Evolutionary conservation across 2,329 filamentous ascomycete species (phyloP).

Genomic region (Beauveria brongniartii): DNA sequence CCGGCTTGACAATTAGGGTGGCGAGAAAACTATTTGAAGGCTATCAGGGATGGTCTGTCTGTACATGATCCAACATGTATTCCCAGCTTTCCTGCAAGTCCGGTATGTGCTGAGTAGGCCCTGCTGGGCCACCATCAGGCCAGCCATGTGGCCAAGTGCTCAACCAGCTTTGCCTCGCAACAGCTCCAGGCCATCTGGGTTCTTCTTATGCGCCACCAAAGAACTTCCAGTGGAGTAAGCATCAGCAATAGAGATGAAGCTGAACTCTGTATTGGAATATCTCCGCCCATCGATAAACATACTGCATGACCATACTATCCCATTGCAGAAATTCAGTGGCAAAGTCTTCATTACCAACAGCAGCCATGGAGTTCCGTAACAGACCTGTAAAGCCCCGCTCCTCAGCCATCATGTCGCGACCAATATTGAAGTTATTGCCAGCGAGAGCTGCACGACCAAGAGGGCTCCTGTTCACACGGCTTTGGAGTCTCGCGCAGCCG

Average conservation of each 20-base stretch:
- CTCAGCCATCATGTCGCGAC: not conserved
- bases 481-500: not conserved
- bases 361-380: not conserved
- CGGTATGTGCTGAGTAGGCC: slow-evolving; percentile 75
- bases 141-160: slow-evolving; percentile 22
- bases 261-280: not conserved
- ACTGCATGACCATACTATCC: no score
- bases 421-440: not conserved
- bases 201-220: not conserved
- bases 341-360: not conserved
- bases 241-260: not conserved
- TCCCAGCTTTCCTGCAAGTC: slow-evolving; percentile 84
- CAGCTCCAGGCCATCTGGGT: not conserved
- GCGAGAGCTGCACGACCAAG: not conserved
- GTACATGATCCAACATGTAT: slow-evolving; percentile 76
- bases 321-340: not conserved
- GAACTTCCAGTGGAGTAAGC: not conserved
- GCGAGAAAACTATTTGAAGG: slow-evolving; percentile 68
- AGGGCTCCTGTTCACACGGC: not conserved
- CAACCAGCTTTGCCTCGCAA: slow-evolving; percentile 51
- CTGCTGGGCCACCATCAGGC: slow-evolving; percentile 60
- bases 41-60: slow-evolving; percentile 76
- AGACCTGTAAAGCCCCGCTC: not conserved
- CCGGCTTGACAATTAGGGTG: slow-evolving; percentile 62
- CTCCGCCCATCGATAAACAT: no score